These are phyloP conservation scores for Aspergillus aculeatinus DNA, from an alignment of 2,329 filamentous ascomycete genomes.

Conservation along the genomic window DNA sequence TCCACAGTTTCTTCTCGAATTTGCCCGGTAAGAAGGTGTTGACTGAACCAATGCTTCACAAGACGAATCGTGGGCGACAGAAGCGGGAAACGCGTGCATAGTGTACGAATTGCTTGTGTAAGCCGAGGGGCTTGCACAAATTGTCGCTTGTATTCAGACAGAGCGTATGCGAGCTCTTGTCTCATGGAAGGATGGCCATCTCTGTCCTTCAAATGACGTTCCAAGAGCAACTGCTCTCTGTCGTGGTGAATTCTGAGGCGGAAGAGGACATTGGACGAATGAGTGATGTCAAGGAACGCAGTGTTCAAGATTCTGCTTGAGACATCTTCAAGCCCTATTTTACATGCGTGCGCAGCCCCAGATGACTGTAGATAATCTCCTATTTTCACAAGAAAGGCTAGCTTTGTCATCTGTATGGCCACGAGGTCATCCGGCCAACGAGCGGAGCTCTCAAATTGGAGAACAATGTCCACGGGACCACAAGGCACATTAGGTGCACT, in stretches of 20 bases:
- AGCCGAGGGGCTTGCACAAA: constrained; percentile 75
- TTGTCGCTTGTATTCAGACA: constrained; percentile 68
- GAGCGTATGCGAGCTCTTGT: constrained; percentile 67
- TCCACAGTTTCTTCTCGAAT: constrained; percentile 80
- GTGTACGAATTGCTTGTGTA: constrained; percentile 75
- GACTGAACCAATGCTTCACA: constrained; percentile 83
- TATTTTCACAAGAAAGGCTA: constrained; percentile 78
- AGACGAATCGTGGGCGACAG: constrained; percentile 81
- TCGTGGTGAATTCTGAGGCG: constrained; percentile 87
- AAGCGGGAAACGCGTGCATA: constrained; percentile 75
- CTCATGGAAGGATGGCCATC: constrained; percentile 63
- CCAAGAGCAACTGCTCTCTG: constrained; percentile 75
- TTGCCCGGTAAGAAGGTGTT: constrained; percentile 75
- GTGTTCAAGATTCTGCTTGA: constrained; percentile 69
- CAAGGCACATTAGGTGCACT: constrained; percentile 21
- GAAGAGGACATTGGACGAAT: constrained; percentile 71
- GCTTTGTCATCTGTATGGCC: constrained; percentile 90
- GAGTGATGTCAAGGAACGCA: constrained; percentile 77
- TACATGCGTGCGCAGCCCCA: constrained; percentile 62
- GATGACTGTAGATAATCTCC: constrained; percentile 67
- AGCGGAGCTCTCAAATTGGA: constrained; percentile 90
- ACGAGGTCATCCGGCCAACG: constrained; percentile 91
- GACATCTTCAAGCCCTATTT: constrained; percentile 78
- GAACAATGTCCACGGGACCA: constrained; percentile 69
- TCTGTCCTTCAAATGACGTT: constrained; percentile 75